Percentiles rank a stretch among this genome's conserved stretches.
phyloP scores from a whole-genome alignment of 768 basidiomycete genomes.

The Calocybe gangraenosa region DNA sequence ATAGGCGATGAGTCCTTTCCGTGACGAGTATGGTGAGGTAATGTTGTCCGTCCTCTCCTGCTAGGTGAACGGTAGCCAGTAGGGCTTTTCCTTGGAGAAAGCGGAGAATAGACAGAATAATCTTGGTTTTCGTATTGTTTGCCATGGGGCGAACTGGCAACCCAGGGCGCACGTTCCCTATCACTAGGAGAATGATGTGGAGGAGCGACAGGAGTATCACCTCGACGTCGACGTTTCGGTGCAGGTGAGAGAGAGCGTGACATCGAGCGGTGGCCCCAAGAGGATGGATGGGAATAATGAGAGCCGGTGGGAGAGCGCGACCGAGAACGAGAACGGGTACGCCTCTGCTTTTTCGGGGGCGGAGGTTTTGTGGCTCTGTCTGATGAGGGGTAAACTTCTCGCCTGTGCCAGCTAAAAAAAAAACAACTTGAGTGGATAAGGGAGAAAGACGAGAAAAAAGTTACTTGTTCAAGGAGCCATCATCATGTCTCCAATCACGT shows the following conservation, averaged over 20 bases:
- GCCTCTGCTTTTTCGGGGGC: constrained; percentile 42
- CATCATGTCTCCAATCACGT: constrained; percentile 54
- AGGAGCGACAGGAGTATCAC: constrained; percentile 41
- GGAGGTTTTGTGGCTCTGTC: constrained; percentile 32
- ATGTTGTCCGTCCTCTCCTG: not conserved
- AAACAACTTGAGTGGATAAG: too few species aligned
- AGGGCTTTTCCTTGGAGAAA: constrained; percentile 3
- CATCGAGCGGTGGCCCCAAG: constrained; percentile 53
- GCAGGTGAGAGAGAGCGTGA: constrained; percentile 59
- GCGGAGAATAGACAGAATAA: constrained; percentile 9
- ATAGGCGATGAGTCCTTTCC: constrained; percentile 21
- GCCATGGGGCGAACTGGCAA: constrained; percentile 6
- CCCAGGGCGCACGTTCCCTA: constrained; percentile 34
- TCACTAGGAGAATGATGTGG: constrained; percentile 49
- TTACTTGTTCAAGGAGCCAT: constrained; percentile 74
- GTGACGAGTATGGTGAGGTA: constrained; percentile 15
- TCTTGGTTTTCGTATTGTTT: constrained; percentile 1
- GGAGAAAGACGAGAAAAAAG: constrained; percentile 1
- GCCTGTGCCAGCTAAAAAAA: constrained; percentile 57
- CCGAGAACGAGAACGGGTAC: constrained; percentile 53
- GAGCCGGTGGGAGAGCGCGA: constrained; percentile 64
- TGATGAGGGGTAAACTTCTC: constrained; percentile 42
- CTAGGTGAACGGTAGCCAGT: constrained; percentile 1
- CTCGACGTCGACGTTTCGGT: constrained; percentile 49
- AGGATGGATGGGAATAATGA: constrained; percentile 59